Base-by-base conservation (phyloP, 805 yeast genomes). In the Cyberlindnera mrakii region DNA sequence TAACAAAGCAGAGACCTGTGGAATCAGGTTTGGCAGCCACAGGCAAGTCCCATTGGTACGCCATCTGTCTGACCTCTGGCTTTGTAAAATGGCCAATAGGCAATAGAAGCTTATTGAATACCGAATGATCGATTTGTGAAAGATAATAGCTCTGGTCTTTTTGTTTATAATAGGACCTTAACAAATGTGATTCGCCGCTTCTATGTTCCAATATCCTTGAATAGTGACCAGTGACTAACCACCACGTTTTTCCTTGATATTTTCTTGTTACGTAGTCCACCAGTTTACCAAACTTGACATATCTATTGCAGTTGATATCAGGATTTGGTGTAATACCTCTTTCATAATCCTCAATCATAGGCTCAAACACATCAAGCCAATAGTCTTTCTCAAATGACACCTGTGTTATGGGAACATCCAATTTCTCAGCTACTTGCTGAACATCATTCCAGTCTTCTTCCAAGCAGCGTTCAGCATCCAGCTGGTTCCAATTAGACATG, bases 71-170 rank as follows among this genome's bases (percentile, higher is more conserved):
- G 1, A 90, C 81, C 51, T 83, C 76, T 1, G 89, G 85, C 62
- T 93, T 93, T 6, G 76, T 66, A 42, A 74, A 71, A 52, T 82
- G 82, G 0, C 96, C 96, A 14, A 93, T 72, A 0, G 99, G 99
- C 63, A 91, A 74, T 25, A 89, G 59, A 1, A 85, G 61, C 17
- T 72, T 68, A 0, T 64, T 44, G 27, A 89, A 50, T 0, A 72
- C 70, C 0, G 57, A 31, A 0, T 78, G 71, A 7, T 61, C 45
- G 6, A 91, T 74, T 37, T 82, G 84, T 8, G 96, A 82, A 15
- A 93, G 64, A 60, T 91, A 93, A 57, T 87, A 91, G 45, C 96
- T 85, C 63, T 93, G 99, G 62, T 93, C 99, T 56, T 93, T 93
- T 6, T 61, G 64, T 32, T 55, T 62, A 50, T 82, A 78, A 20